Conservation (phyloP, 2,329 filamentous ascomycete genomes). For the Aspergillus sp. region DNA sequence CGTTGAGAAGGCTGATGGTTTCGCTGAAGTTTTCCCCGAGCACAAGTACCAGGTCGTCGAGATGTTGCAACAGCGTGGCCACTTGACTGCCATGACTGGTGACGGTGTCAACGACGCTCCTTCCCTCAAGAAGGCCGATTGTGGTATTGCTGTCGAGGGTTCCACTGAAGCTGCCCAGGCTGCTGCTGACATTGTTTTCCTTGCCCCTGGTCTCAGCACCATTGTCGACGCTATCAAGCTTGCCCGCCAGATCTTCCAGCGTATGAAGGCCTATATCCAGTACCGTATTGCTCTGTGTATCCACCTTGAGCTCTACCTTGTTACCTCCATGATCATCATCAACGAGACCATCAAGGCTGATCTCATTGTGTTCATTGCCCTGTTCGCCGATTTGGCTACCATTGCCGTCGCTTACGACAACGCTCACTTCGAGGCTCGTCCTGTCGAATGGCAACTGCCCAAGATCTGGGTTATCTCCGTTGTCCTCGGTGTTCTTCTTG, state of each 20-base stretch:
- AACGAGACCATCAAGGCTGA: slow-evolving; percentile 72
- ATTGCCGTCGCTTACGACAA: slow-evolving; percentile 79
- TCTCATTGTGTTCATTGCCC: slow-evolving; percentile 75
- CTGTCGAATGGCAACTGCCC: slow-evolving; percentile 77
- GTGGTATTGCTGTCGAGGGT: slow-evolving; percentile 72
- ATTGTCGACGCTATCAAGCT: slow-evolving; percentile 74
- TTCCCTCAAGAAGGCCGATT: slow-evolving; percentile 72
- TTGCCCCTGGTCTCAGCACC: slow-evolving; percentile 69
- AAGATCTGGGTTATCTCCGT: slow-evolving; percentile 74
- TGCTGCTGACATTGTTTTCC: slow-evolving; percentile 72
- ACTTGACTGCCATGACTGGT: slow-evolving; percentile 74
- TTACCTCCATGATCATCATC: slow-evolving; percentile 76
- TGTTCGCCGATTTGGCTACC: slow-evolving; percentile 77
- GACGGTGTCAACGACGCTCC: slow-evolving; percentile 75
- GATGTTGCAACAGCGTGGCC: slow-evolving; percentile 72
- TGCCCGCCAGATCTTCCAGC: slow-evolving; percentile 73
- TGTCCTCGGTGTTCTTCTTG: slow-evolving; percentile 64
- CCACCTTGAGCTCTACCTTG: slow-evolving; percentile 73
- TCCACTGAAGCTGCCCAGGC: slow-evolving; percentile 71
- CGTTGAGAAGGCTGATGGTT: slow-evolving; percentile 72
- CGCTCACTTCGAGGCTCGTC: slow-evolving; percentile 71
- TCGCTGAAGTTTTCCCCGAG: slow-evolving; percentile 73
- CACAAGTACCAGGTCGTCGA: slow-evolving; percentile 77
- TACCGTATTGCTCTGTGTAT: slow-evolving; percentile 75
- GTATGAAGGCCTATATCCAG: slow-evolving; percentile 76